Evolutionary conservation across 2,329 filamentous ascomycete species (phyloP), one percentile per base, ranked within the genome.

Genomic region (Anisogramma anomala): DNA sequence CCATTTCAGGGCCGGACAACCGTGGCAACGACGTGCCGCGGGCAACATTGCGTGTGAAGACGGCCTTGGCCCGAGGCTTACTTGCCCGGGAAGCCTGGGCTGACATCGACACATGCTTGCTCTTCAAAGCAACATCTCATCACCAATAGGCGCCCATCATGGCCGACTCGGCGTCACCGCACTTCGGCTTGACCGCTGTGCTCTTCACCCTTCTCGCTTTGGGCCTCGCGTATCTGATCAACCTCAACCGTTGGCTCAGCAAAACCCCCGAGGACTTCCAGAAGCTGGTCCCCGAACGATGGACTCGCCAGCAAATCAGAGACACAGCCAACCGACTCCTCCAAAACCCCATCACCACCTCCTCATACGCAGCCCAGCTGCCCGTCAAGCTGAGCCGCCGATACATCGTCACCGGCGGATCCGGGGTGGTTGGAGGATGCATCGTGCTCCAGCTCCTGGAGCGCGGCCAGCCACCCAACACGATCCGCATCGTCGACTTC

Each of bases 401-500:
- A 14, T 63, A 63, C 44, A 47, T 62, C 23, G 47, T 63, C 6
- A 60, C 58, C 1, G 60, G 60, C 18, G 60, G 60, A n/a, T 55
- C 52, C 72, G 71, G 72, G 4, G 64, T 75, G 23, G 68, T 77
- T 2, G 73, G 72, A 3, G 66, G 70, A 23, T 69, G 67, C 53
- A 68, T 77, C 25, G 66, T 72, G 9, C 56, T 67, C 7, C 68
- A 74, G 46, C 65, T 77, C 7, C 58, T 76, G 8, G 61, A 63
- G 15, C 69, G 68, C 5, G 73, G 73, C 9, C 68, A 72, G 33
- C 56, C 63, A 3, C 63, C 71, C 1, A 52, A 61, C 28, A 63
- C 66, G 22, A 70, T 77, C 46, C 69, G 73, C 9, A 66, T 75
- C 40, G 46, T 75, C 34, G 74, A 77, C 52, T 62, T 72, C 42